Percentiles rank a stretch among this genome's conserved stretches.
Evolutionary conservation across 2,329 filamentous ascomycete genomes (phyloP).

Genomic region (Fonsecaea monophora): DNA sequence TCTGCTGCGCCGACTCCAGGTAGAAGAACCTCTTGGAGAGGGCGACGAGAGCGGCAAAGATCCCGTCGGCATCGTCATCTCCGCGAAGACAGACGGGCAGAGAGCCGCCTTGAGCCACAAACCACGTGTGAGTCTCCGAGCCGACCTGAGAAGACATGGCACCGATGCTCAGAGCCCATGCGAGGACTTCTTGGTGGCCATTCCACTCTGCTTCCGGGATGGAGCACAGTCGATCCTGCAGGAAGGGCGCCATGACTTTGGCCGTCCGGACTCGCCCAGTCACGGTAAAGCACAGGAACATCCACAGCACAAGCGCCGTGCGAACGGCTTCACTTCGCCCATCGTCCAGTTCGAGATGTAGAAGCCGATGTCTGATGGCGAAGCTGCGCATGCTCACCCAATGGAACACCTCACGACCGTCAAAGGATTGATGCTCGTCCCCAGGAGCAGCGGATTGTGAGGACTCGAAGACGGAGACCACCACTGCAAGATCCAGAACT

Average conservation of each 20-base stretch:
- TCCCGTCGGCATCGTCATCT: conserved; percentile 6
- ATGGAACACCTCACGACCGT: conserved; percentile 14
- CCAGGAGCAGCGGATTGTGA: conserved; percentile 5
- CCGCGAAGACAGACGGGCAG: neutral
- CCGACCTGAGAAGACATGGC: conserved; percentile 15
- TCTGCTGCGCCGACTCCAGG: conserved; percentile 21
- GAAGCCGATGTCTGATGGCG: conserved; percentile 28
- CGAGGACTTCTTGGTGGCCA: conserved; percentile 24
- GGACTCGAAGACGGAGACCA: conserved; percentile 16
- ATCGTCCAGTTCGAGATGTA: conserved; percentile 25
- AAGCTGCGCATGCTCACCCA: conserved; percentile 32
- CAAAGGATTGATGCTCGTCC: conserved; percentile 2
- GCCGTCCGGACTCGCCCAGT: conserved; percentile 24
- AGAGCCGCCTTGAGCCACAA: conserved; percentile 7
- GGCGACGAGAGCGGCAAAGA: conserved; percentile 1
- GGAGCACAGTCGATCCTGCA: conserved; percentile 12
- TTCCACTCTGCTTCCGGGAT: conserved; percentile 21
- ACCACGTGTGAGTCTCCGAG: conserved; percentile 17
- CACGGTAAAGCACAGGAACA: conserved; percentile 26
- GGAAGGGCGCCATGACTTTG: conserved; percentile 23
- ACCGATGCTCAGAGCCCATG: conserved; percentile 24
- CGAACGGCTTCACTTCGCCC: conserved; percentile 22
- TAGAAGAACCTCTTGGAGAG: conserved; percentile 26
- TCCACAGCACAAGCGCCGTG: conserved; percentile 28
- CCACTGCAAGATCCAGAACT: conserved; percentile 25